A percentile compares a stretch with the other conserved stretches of the same genome.
Evolutionary conservation across 805 yeast species (phyloP).

Genomic region (Clavispora asparagi): DNA sequence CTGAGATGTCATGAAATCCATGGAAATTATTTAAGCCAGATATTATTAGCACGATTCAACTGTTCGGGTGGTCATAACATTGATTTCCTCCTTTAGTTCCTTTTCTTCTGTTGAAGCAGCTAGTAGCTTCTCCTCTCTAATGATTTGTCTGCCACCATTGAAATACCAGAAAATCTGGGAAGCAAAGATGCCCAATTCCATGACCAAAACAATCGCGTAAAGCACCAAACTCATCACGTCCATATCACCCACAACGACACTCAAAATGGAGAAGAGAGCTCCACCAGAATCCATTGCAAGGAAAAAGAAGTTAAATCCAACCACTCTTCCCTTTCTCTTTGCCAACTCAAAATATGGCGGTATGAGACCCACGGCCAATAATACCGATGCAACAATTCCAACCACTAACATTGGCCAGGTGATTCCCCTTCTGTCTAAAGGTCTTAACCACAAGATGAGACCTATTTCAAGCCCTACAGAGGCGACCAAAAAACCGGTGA

Average conservation of each 20-base stretch:
- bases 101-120: not conserved
- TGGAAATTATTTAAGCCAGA: not conserved
- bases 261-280: conserved; percentile 66
- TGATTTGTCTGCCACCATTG: conserved; percentile 25
- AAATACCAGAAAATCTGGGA: conserved; percentile 68
- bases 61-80: not conserved
- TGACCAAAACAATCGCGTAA: conserved; percentile 63
- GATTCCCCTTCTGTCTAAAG: conserved; percentile 43
- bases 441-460: conserved; percentile 64
- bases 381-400: conserved; percentile 74
- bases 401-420: conserved; percentile 77
- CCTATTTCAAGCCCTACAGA: conserved; percentile 57
- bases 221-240: conserved; percentile 79
- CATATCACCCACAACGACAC: conserved; percentile 49
- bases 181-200: conserved; percentile 73
- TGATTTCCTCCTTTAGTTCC: not conserved
- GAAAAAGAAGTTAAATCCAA: conserved; percentile 84
- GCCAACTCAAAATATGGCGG: conserved; percentile 87
- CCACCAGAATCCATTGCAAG: conserved; percentile 73
- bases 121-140: conserved; percentile 20
- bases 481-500: conserved; percentile 37
- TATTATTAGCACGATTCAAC: not conserved
- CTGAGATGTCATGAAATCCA: too few species aligned
- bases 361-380: conserved; percentile 70
- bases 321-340: conserved; percentile 76